Percentiles rank a stretch among this genome's conserved stretches.
phyloP scores from a whole-genome alignment of 176 grass and related monocot genomes.

The Avena atlantica region DNA sequence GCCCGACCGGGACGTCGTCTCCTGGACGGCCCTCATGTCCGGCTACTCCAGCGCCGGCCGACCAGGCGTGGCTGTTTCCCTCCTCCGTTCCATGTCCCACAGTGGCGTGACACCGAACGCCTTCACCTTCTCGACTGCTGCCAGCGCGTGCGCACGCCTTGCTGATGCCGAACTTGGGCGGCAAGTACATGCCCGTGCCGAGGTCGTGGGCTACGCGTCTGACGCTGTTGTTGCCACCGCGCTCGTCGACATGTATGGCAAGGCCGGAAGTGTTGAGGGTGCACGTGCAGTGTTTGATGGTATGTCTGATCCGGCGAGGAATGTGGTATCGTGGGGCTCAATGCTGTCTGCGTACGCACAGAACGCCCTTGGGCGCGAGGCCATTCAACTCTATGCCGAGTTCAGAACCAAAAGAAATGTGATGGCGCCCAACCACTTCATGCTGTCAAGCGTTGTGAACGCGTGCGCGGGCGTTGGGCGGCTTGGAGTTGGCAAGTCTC shows the following conservation, averaged over 20 bases:
- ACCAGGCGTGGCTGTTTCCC: constrained; percentile 38
- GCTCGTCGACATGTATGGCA: constrained; percentile 81
- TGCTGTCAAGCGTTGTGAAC: constrained; percentile 65
- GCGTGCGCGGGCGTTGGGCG: constrained; percentile 58
- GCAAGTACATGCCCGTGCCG: constrained; percentile 64
- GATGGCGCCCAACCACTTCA: constrained; percentile 72
- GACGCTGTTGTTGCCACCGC: constrained; percentile 59
- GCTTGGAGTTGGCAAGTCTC: constrained; percentile 61
- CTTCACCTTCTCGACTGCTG: constrained; percentile 57
- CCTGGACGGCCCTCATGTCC: constrained; percentile 90
- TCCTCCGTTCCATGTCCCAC: constrained; percentile 51
- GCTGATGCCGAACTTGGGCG: constrained; percentile 52
- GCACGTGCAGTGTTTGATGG: constrained; percentile 67
- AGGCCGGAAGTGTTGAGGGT: constrained; percentile 48
- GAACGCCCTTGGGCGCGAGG: constrained; percentile 63
- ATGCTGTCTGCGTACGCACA: constrained; percentile 76
- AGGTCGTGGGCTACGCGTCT: constrained; percentile 44
- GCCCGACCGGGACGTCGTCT: constrained; percentile 53
- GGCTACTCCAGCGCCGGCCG: constrained; percentile 53
- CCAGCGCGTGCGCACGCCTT: constrained; percentile 68
- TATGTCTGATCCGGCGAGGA: constrained; percentile 53
- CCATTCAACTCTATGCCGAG: constrained; percentile 55
- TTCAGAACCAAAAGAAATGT: constrained; percentile 40
- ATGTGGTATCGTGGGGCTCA: constrained; percentile 65
- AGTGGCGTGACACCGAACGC: constrained; percentile 59